Percentiles rank a stretch among this genome's conserved stretches.
These are phyloP conservation scores for Phytopythium boreale DNA, from an alignment of 352 stramenopile genomes.

Conservation along the genomic window DNA sequence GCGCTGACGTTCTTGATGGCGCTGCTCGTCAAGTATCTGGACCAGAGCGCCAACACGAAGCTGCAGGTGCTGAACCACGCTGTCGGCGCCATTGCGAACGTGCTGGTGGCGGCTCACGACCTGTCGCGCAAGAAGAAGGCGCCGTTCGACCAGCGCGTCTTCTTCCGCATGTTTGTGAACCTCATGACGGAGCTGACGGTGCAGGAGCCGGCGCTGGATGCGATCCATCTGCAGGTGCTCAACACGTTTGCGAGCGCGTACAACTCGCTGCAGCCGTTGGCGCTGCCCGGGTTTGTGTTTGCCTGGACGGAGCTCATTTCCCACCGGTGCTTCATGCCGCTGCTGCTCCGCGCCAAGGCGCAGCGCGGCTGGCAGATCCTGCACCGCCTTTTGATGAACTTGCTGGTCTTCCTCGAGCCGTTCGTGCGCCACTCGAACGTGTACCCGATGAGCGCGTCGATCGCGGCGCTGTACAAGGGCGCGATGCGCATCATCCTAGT, in stretches of 20 bases:
- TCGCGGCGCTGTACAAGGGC: conserved; percentile 97
- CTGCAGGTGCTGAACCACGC: conserved; percentile 95
- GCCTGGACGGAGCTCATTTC: conserved; percentile 98
- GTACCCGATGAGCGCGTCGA: conserved; percentile 82
- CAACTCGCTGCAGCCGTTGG: conserved; percentile 95
- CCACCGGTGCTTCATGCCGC: conserved; percentile 98
- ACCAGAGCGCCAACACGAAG: conserved; percentile 72
- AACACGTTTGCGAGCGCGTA: conserved; percentile 97
- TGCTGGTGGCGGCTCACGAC: conserved; percentile 89
- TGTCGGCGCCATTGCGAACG: conserved; percentile 92
- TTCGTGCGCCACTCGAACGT: conserved; percentile 91
- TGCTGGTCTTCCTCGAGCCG: conserved; percentile 98
- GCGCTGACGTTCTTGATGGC: conserved; percentile 95
- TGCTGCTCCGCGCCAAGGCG: conserved; percentile 92
- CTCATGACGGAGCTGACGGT: conserved; percentile 97
- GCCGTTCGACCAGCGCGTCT: conserved; percentile 97
- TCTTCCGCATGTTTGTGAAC: conserved; percentile 98
- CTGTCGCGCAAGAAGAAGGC: conserved; percentile 80
- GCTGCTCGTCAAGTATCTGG: conserved; percentile 95
- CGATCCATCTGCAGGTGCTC: conserved; percentile 93
- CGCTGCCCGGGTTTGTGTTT: conserved; percentile 97
- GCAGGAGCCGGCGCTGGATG: conserved; percentile 91
- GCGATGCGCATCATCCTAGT: conserved; percentile 97
- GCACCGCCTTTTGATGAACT: conserved; percentile 96
- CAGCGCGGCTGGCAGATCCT: conserved; percentile 97